phyloP scores from a whole-genome alignment of 768 basidiomycete species.

The Lepiota brunneoincarnata region DNA sequence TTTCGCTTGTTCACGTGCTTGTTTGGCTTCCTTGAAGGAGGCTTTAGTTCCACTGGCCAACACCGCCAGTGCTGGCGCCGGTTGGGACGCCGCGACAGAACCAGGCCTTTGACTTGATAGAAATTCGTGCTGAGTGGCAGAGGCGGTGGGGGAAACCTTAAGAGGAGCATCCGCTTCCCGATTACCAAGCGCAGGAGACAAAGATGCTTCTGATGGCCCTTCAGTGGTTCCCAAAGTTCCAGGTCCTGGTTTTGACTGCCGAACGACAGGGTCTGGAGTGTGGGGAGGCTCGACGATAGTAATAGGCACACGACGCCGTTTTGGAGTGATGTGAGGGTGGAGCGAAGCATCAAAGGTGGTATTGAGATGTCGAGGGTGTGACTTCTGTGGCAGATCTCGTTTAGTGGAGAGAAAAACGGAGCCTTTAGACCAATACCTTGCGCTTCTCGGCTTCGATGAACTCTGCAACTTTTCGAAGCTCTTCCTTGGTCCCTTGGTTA shows the following conservation, averaged over 20 bases:
- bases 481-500: conserved; percentile 61
- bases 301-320: conserved; percentile 63
- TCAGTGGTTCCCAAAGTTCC: not conserved
- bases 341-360: conserved; percentile 14
- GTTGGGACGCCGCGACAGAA: not conserved
- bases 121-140: conserved; percentile 1
- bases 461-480: conserved; percentile 51
- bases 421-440: conserved; percentile 23
- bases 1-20: conserved; percentile 45
- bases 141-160: conserved; percentile 13
- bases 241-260: not conserved
- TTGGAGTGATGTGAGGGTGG: conserved; percentile 21
- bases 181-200: not conserved
- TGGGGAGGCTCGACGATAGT: conserved; percentile 45
- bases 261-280: not conserved
- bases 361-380: conserved; percentile 19
- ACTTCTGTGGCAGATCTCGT: conserved; percentile 20
- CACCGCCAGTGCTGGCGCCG: no score
- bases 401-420: not conserved
- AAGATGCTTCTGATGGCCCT: conserved; percentile 1
- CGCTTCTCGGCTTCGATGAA: conserved; percentile 33
- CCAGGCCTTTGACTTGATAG: conserved; percentile 2
- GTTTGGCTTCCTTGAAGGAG: conserved; percentile 58
- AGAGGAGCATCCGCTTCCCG: conserved; percentile 25
- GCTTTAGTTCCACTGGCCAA: no score